Evolutionary conservation across 495 filamentous ascomycete species (phyloP), one percentile per base, ranked within the genome.

Genomic region (Penicillium tannophilum): DNA sequence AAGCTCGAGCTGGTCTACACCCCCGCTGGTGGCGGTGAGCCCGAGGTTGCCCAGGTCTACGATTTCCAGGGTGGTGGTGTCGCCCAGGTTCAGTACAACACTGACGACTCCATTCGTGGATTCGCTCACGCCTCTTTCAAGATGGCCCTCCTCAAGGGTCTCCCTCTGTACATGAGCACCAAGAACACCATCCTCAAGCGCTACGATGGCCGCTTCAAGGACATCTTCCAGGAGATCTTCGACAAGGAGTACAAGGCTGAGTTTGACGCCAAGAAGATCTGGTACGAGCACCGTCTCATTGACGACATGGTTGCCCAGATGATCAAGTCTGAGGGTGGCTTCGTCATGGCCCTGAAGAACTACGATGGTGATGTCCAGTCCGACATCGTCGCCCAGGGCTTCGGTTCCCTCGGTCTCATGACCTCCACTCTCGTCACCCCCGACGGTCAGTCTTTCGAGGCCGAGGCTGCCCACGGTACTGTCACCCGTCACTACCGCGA

Each of bases 241-340:
- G 90, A 98, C 63, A 84, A 80, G 36, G 79, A 87, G 67, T 98
- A 98, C 82, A 86, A 88, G 81, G 83, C 84, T 70, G 84, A 89
- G 49, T 98, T 98, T 71, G 91, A 96, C 68, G 88, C 88, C 65
- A 89, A 91, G 81, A 81, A 82, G 47, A 96, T 97, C 78, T 98
- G 94, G 94, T 98, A 98, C 72, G 94, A 98, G 87, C 94, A 98
- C 79, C 88, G 94, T 64, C 81, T 98, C 58, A 98, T 98, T 69
- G 94, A 98, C 78, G 94, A 98, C 79, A 98, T 98, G 94, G 94
- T 98, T 56, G 94, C 94, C 49, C 93, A 98, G 84, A 98, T 98
- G 94, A 90, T 98, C 82, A 98, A 98, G 86, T 90, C 86, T 76
- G 87, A 88, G 65, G 92, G 94, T 59, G 94, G 94, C 57, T 96